Base-by-base conservation (phyloP, 768 basidiomycete genomes). In the Kwoniella mangroviensis region DNA sequence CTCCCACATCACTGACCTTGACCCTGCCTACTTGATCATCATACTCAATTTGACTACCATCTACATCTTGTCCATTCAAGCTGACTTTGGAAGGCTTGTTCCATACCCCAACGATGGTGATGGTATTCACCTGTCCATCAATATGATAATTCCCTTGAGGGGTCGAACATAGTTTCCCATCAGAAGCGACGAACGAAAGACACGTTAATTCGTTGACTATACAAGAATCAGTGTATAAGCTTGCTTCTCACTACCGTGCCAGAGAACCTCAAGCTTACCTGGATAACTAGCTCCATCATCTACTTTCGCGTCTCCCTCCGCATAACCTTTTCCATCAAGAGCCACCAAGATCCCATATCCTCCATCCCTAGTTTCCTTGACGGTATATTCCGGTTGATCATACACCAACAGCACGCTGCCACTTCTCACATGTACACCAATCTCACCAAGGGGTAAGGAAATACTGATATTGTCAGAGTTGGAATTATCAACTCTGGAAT, bases 351-450 rank as follows among this genome's bases (percentile, higher is more conserved):
- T 84, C 11, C 87, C 85, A 80, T 87, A 92, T 0, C 89, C 88
- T 0, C 87, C 87, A 53, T 86, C 81, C 4, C 87, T 86, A 0
- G 91, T 91, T 79, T 90, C 90, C 63, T 87, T 85, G 71, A 88
- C 86, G 1, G 90, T 92, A 80, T 91, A 91, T 1, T 82, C 88
- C 12, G 91, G 90, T 63, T 85, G 70, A 11, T 86, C 83, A 76
- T 92, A 88, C 51, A 91, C 79, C 21, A 92, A 86, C 12, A 92
- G 79, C 40, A 88, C 88, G 19, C 89, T 86, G 26, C 89, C 88
- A 67, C 89, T 88, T n/a, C 91, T 88, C 67, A 92, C 81, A 77
- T 92, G 90, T 26, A 92, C 89, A 69, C 89, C 89, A 82, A 92
- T 92, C 76, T 91, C 89, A 19, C 89, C 86, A 2, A 92, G 87